Conservation (phyloP, 371 early-diverging fungal genomes). For the Dichotomocladium elegans region DNA sequence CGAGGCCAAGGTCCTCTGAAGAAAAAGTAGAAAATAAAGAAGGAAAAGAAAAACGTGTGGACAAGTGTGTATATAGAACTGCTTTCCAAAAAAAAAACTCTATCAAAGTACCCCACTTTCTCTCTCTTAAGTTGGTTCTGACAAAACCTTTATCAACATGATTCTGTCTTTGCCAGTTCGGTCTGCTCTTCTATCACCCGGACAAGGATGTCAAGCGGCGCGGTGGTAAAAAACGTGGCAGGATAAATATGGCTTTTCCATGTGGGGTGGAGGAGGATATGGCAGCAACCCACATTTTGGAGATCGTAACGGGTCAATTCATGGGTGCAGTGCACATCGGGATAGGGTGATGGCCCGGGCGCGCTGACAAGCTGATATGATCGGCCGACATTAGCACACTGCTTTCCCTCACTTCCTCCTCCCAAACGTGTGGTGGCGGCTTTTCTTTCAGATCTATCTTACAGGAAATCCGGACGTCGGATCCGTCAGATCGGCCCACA, state of each 20-base stretch:
- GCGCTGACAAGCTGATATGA: slow-evolving; percentile 41
- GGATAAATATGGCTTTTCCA: slow-evolving; percentile 91
- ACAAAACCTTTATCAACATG: too few relatives aligned
- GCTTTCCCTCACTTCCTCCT: too few relatives aligned
- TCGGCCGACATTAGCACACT: not conserved
- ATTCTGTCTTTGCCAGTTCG: too few relatives aligned
- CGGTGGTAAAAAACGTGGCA: slow-evolving; percentile 80
- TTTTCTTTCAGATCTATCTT: slow-evolving; percentile 10
- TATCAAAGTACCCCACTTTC: not conserved
- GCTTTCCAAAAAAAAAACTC: slow-evolving; percentile 1
- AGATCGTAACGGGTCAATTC: slow-evolving; percentile 70
- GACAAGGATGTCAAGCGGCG: slow-evolving; percentile 61
- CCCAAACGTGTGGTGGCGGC: not conserved
- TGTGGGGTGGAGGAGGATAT: slow-evolving; percentile 75
- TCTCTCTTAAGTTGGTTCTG: not conserved
- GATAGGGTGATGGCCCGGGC: slow-evolving; percentile 75
- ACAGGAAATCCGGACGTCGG: slow-evolving; percentile 91
- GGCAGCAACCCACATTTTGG: slow-evolving; percentile 80
- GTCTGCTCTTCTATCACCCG: slow-evolving; percentile 28
- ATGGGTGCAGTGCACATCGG: slow-evolving; percentile 82
- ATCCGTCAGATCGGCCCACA: slow-evolving; percentile 91
- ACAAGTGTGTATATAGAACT: too few relatives aligned
- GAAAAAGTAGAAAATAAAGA: too few relatives aligned
- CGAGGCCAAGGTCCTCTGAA: slow-evolving; percentile 53
- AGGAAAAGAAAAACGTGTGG: too few relatives aligned